Evolutionary conservation across 2,329 filamentous ascomycete genomes (phyloP), one percentile per base, ranked within the genome.

Genomic region (Seiridium unicorne): DNA sequence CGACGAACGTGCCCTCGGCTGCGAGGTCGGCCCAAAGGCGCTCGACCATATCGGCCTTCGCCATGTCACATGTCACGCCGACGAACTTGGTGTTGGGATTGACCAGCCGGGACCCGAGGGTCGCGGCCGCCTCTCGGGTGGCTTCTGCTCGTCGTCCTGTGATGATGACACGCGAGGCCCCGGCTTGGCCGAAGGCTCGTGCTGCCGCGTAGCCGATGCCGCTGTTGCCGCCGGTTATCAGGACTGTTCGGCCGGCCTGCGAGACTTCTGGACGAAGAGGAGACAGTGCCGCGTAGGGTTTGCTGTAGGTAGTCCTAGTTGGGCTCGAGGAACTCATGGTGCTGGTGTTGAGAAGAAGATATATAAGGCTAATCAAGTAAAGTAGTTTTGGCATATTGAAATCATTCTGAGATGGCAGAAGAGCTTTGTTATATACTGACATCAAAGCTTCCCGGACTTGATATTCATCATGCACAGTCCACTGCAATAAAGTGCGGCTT

Each of bases 141-240:
- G 66, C 66, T 5, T 66, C 64, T 0, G 64, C 40, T 2, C 72
- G 73, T 5, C 79, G 77, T 6, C 73, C 76, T 1, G 75, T 60
- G 44, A 84, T 68, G 8, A 76, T 72, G 34, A 82, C 68, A 1
- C 64, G 67, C 2, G 69, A 57, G 6, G 78, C 76, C 0, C 71
- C 70, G 0, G 81, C 81, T 1, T 66, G 60, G 8, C 74, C 71
- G 63, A 81, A 91, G 51, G 86, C 77, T 53, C 81, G 79, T 3
- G 88, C 87, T 11, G 89, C 83, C 0, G 85, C 84, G 59, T 85
- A 84, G 1, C 89, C 89, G 51, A 92, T 86, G 35, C 89, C 87
- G 0, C 80, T 81, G 0, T 84, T 83, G n/a, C 82, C 87, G 46
- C 89, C 89, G 1, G 86, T 89, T 68, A 92, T 85, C 7, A 92